phyloP scores from a whole-genome alignment of 768 basidiomycete genomes.

The Cystofilobasidium capitatum region DNA sequence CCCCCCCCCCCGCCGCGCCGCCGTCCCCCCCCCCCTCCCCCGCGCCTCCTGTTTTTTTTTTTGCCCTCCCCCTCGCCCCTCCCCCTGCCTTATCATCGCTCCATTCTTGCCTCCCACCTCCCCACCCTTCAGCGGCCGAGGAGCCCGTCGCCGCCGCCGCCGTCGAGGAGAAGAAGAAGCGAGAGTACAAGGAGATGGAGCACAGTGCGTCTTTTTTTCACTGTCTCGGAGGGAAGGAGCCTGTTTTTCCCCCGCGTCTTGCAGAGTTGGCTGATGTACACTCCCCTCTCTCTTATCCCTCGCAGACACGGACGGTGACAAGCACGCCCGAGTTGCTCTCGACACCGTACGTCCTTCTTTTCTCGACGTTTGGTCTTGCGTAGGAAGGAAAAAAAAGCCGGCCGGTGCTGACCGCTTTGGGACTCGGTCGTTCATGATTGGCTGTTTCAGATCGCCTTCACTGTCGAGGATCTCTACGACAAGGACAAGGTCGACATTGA shows the following conservation, averaged over 20 bases:
- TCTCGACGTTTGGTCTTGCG: not conserved
- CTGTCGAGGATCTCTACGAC: slow-evolving; percentile 55
- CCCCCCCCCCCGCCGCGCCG: too few species aligned
- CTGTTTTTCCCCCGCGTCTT: slow-evolving; percentile 9
- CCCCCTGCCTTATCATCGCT: not conserved
- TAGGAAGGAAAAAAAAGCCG: not conserved
- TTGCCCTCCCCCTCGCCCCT: not conserved
- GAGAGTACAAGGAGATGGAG: slow-evolving; percentile 64
- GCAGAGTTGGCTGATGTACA: not conserved
- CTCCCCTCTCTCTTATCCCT: not conserved
- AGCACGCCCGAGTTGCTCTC: slow-evolving; percentile 24
- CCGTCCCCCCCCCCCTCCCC: not conserved
- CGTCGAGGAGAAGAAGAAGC: slow-evolving; percentile 48
- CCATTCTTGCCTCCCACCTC: slow-evolving; percentile 2
- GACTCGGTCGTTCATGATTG: not conserved
- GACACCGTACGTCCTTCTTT: slow-evolving; percentile 2
- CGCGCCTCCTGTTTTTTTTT: not conserved
- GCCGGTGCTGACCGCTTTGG: not conserved
- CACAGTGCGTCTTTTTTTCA: slow-evolving; percentile 16
- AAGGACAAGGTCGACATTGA: slow-evolving; percentile 99
- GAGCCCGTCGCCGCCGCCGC: slow-evolving; percentile 24
- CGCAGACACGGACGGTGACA: slow-evolving; percentile 14
- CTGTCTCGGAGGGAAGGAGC: slow-evolving; percentile 35
- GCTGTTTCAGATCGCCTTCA: slow-evolving; percentile 38
- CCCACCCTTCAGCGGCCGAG: slow-evolving; percentile 24